phyloP scores from a whole-genome alignment of 306 rosid genomes.

The Mimosa bimucronata region DNA sequence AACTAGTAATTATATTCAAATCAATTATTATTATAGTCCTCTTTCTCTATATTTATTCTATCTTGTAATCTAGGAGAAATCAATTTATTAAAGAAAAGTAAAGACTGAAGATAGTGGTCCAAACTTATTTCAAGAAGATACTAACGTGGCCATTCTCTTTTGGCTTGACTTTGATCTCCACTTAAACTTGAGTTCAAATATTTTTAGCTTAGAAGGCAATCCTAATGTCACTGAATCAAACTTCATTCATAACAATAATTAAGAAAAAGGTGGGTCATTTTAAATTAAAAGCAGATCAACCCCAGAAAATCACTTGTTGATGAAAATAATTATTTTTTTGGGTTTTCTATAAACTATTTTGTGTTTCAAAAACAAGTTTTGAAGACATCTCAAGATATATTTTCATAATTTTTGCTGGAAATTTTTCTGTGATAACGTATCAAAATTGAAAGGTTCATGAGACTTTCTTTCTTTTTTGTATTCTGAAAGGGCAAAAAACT shows the following conservation, averaged over 20 bases:
- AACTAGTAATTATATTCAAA: conserved; percentile 2
- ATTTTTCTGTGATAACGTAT: background rate
- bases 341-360: background rate
- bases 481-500: no score
- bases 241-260: background rate
- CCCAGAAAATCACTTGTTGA: background rate
- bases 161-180: background rate
- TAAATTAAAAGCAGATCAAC: background rate
- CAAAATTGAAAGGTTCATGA: background rate
- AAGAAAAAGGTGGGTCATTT: background rate
- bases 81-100: conserved; percentile 1
- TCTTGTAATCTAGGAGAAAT: background rate
- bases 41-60: background rate
- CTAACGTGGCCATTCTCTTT: background rate
- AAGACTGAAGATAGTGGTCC: background rate
- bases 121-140: background rate
- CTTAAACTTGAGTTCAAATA: background rate
- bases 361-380: background rate
- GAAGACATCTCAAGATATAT: background rate
- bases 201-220: background rate
- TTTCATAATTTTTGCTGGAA: background rate
- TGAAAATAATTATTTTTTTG: background rate
- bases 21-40: conserved; percentile 7
- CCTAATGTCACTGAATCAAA: background rate
- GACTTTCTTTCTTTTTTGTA: background rate